These are phyloP conservation scores for Aspergillus pseudoglaucus DNA, from an alignment of 2,329 filamentous ascomycete genomes.

Conservation along the genomic window DNA sequence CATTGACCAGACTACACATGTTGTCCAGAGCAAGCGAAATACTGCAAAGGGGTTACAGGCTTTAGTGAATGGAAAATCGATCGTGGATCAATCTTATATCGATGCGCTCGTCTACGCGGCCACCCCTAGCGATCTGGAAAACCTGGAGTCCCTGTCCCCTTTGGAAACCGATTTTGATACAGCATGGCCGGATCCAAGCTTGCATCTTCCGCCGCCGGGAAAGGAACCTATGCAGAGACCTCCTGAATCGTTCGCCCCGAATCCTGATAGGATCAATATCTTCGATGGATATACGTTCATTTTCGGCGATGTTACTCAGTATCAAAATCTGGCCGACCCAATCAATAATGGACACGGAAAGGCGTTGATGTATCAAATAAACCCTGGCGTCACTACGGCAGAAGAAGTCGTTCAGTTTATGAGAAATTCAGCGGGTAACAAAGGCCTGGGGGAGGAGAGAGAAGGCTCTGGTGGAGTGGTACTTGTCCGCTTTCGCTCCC, in stretches of 20 bases:
- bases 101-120: constrained; percentile 62
- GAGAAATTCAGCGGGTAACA: constrained; percentile 66
- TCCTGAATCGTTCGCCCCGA: constrained; percentile 64
- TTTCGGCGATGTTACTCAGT: constrained; percentile 72
- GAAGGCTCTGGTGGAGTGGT: constrained; percentile 64
- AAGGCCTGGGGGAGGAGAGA: constrained; percentile 58
- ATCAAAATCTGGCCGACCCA: constrained; percentile 64
- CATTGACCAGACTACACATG: constrained; percentile 68
- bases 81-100: constrained; percentile 69
- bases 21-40: constrained; percentile 83
- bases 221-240: constrained; percentile 67
- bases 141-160: constrained; percentile 46
- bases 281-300: constrained; percentile 87
- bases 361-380: constrained; percentile 60
- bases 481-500: constrained; percentile 64
- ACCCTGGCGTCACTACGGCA: constrained; percentile 57
- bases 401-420: constrained; percentile 75
- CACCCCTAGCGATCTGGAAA: constrained; percentile 44
- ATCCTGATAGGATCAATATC: constrained; percentile 58
- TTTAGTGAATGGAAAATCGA: constrained; percentile 69
- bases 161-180: constrained; percentile 74
- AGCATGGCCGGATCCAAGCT: constrained; percentile 68
- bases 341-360: constrained; percentile 80
- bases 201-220: constrained; percentile 66
- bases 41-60: constrained; percentile 81